Percentiles rank a stretch among this genome's conserved stretches.
Evolutionary conservation across 106 monocot species (phyloP).

Genomic region (Platanthera zijinensis): DNA sequence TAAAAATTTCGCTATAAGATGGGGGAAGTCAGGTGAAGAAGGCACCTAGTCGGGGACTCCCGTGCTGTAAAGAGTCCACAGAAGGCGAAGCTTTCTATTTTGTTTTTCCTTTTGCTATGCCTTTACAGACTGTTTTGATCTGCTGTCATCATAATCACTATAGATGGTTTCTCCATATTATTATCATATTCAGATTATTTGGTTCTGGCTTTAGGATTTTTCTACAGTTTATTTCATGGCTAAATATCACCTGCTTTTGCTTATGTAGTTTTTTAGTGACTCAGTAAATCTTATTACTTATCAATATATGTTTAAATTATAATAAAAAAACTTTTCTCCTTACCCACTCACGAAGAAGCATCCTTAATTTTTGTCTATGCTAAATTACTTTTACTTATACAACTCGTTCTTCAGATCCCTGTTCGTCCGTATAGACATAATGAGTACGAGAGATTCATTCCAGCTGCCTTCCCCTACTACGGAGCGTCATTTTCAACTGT

Average conservation of each 20-base stretch:
- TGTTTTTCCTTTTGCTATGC: neutral
- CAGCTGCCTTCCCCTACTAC: constrained; percentile 84
- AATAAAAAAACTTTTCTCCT: no score
- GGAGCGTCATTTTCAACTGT: constrained; percentile 90
- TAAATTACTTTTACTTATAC: neutral
- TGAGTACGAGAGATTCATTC: constrained; percentile 95
- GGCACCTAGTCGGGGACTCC: no score
- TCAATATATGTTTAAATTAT: no score
- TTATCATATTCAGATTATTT: no score
- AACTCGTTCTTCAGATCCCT: constrained; percentile 57
- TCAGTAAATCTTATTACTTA: no score
- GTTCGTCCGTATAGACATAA: constrained; percentile 82
- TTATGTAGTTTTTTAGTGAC: no score
- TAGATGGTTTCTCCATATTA: neutral
- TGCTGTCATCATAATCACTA: neutral
- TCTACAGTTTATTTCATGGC: neutral
- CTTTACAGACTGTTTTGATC: neutral
- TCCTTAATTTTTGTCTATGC: no score
- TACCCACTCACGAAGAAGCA: no score
- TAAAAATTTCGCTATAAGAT: no score
- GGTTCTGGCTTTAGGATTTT: neutral
- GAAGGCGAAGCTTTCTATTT: neutral
- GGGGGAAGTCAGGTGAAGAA: no score
- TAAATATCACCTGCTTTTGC: neutral
- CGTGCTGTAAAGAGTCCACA: neutral